Percentiles rank a stretch among this genome's conserved stretches.
Conservation (phyloP, 140 eudicot species). For the Stevia rebaudiana region DNA sequence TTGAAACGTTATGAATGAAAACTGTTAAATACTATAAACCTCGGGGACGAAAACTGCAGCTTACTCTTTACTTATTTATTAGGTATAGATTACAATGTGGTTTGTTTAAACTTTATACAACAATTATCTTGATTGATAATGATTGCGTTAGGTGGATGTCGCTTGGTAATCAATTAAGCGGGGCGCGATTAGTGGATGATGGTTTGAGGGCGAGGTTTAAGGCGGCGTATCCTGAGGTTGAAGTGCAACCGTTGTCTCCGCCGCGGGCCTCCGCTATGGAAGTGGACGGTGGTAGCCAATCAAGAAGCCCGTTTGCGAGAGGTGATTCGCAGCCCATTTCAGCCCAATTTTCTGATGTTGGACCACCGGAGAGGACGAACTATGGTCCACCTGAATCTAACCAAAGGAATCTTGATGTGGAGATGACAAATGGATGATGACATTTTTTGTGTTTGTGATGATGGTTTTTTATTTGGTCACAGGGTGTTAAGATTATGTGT, state of each 20-base stretch:
- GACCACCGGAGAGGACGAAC: conserved; percentile 32
- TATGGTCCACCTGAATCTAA: conserved; percentile 35
- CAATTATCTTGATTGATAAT: background rate
- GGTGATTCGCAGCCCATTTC: conserved; percentile 37
- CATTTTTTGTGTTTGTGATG: background rate
- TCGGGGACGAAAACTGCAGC: no score
- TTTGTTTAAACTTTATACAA: conserved; percentile 3
- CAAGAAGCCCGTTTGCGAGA: conserved; percentile 38
- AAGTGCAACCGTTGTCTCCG: conserved; percentile 84
- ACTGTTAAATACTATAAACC: no score
- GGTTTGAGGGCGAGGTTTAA: conserved; percentile 90
- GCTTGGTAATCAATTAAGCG: conserved; percentile 84
- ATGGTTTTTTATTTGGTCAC: background rate
- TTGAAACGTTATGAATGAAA: no score
- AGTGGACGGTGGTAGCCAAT: conserved; percentile 31
- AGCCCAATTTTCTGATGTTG: conserved; percentile 32
- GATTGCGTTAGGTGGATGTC: conserved; percentile 76
- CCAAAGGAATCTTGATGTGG: conserved; percentile 45
- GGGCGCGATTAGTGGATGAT: conserved; percentile 84
- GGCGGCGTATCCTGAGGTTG: conserved; percentile 96
- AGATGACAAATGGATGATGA: conserved; percentile 38
- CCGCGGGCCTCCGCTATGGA: conserved; percentile 86
- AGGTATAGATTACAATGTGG: background rate
- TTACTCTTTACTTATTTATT: no score
- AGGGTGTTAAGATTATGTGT: background rate